Evolutionary conservation across 495 filamentous ascomycete species (phyloP), one percentile per base, ranked within the genome.

Genomic region (Neurospora sp.): DNA sequence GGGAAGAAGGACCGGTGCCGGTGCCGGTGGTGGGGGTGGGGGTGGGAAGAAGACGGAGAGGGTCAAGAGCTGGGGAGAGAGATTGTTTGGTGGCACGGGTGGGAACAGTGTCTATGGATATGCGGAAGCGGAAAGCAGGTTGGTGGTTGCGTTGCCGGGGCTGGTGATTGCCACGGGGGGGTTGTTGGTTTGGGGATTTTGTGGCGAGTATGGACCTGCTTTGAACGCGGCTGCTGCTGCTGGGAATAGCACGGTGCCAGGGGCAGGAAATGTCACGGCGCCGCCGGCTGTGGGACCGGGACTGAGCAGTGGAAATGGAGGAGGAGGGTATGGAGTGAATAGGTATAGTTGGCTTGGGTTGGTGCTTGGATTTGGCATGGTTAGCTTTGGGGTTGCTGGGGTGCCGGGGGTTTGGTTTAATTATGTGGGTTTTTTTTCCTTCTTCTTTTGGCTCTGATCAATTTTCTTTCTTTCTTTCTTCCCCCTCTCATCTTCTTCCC

Each of bases 171-270:
- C 78, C 9, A 78, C 80, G 5, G 73, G 59, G 1, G 80, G 79
- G 3, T 7, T 81, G 35, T 14, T 80, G 59, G 76, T 80, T 35
- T 81, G 80, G 74, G 80, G 79, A 0, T 77, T 78, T n/a, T 80
- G 79, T 16, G 80, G 79, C 1, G 70, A 77, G 48, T 74, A 75
- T 22, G 74, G 53, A 65, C 53, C 27, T 65, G 27, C 27, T 35
- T 9, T 65, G 27, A 35, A 31, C 3, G 53, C 12, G 0, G 53
- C 22, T 16, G 53, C 5, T 22, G 22, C 10, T 8, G 53, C 6
- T 61, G 53, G 22, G 27, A 61, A 31, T 61, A 16, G 22, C 22
- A 61, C 53, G 22, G 20, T 53, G 20, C 9, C 9, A 3, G 53
- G 53, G 12, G 27, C 27, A 31, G 27, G 27, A 31, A 65, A 65